These are phyloP conservation scores for Sporothrix brasiliensis DNA, from an alignment of 2,329 filamentous ascomycete species.

Conservation along the genomic window DNA sequence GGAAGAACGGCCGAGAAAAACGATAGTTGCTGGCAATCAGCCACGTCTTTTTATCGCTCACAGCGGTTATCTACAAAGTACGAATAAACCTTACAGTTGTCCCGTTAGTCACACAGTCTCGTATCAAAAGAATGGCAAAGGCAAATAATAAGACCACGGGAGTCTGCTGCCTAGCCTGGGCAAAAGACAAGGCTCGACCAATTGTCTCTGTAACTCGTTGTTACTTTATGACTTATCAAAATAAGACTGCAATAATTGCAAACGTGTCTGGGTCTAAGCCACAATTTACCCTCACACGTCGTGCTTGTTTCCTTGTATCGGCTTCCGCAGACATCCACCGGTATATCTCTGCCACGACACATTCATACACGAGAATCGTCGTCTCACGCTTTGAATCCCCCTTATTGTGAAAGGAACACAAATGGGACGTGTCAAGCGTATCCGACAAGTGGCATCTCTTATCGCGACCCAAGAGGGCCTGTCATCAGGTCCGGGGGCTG, in stretches of 20 bases:
- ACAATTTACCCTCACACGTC: background rate
- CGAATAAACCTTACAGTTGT: background rate
- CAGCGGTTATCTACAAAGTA: background rate
- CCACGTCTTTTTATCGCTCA: background rate
- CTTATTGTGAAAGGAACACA: background rate
- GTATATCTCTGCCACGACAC: slow-evolving; percentile 6
- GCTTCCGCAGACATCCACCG: slow-evolving; percentile 19
- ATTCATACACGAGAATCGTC: background rate
- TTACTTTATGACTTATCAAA: slow-evolving; percentile 1
- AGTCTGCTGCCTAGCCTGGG: slow-evolving; percentile 23
- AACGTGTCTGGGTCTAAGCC: slow-evolving; percentile 17
- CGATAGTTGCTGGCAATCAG: background rate
- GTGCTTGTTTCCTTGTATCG: background rate
- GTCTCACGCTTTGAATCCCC: background rate
- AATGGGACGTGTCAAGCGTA: slow-evolving; percentile 9
- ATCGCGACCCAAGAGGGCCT: background rate
- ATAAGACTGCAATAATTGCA: background rate
- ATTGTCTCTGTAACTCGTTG: background rate
- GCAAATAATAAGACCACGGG: background rate
- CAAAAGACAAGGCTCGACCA: background rate
- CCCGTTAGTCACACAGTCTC: slow-evolving; percentile 2
- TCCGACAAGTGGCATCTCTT: background rate
- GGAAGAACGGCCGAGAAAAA: background rate
- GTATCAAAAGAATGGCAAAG: background rate
- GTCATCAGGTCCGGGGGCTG: slow-evolving; percentile 5